Conservation (phyloP, 257 asterid genomes). For the Nicotiana tomentosiformis region DNA sequence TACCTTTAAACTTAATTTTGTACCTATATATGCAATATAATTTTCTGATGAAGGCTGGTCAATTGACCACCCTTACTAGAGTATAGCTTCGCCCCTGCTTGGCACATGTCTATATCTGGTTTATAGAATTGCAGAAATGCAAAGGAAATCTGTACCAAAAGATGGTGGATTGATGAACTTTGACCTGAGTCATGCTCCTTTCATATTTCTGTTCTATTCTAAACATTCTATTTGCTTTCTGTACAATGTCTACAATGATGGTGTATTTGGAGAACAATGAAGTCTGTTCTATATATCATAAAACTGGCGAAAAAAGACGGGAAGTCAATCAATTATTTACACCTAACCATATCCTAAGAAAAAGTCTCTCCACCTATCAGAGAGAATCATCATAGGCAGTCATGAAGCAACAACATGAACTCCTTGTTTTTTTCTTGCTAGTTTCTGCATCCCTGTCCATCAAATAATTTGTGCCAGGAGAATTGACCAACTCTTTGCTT, state of each 20-base stretch:
- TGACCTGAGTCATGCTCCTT: not conserved
- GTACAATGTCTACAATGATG: not conserved
- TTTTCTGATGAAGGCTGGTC: too few species aligned
- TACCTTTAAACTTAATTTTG: too few species aligned
- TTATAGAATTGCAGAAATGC: not conserved
- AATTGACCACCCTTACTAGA: too few species aligned
- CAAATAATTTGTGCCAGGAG: slow-evolving; percentile 30
- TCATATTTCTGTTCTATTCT: not conserved
- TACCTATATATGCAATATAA: too few species aligned
- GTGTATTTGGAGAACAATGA: not conserved
- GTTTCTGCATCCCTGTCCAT: slow-evolving; percentile 19
- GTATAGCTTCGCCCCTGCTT: too few species aligned
- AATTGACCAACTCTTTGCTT: slow-evolving; percentile 14
- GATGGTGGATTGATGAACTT: not conserved
- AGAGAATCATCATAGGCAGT: slow-evolving; percentile 16
- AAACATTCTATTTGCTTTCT: not conserved
- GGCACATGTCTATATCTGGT: too few species aligned
- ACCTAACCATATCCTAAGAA: not conserved
- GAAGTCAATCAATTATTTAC: slow-evolving; percentile 4
- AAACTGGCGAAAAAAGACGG: not conserved
- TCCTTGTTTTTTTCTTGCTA: slow-evolving; percentile 15
- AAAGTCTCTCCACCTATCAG: not conserved
- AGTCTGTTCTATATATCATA: not conserved
- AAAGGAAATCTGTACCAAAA: not conserved
- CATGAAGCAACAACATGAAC: slow-evolving; percentile 19